Percentiles rank a stretch among this genome's conserved stretches.
phyloP scores from a whole-genome alignment of 441 rosid species.

The Theobroma grandiflorum region DNA sequence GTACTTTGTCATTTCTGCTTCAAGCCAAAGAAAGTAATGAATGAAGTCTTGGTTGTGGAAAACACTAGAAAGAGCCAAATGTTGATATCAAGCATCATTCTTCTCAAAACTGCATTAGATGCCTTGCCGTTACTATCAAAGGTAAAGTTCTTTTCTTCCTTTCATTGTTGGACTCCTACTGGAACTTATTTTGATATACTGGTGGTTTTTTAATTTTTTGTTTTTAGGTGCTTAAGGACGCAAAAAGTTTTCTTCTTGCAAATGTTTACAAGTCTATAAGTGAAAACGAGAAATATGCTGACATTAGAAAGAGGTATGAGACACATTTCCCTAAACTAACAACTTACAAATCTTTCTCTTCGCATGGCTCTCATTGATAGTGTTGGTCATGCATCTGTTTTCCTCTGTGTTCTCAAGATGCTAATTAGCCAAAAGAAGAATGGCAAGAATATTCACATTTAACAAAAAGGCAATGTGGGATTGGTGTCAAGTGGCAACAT shows the following conservation, averaged over 20 bases:
- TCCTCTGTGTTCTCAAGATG: not conserved
- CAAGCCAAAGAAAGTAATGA: conserved; percentile 87
- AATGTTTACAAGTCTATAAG: conserved; percentile 80
- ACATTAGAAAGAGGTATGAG: conserved; percentile 81
- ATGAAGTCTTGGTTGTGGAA: conserved; percentile 66
- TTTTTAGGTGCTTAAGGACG: conserved; percentile 83
- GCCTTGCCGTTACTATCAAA: conserved; percentile 90
- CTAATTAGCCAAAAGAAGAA: conserved; percentile 16
- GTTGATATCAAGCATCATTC: conserved; percentile 89
- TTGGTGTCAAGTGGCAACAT: conserved; percentile 5
- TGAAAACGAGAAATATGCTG: conserved; percentile 80
- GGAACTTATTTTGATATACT: conserved; percentile 20
- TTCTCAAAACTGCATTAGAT: conserved; percentile 96
- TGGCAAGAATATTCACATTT: not conserved
- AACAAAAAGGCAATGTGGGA: conserved; percentile 5
- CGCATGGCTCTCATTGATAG: not conserved
- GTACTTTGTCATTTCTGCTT: conserved; percentile 99
- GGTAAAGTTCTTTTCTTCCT: conserved; percentile 47
- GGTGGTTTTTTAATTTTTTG: conserved; percentile 36
- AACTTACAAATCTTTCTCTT: conserved; percentile 24
- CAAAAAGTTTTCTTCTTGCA: conserved; percentile 86
- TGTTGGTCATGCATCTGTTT: conserved; percentile 4
- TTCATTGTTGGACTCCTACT: conserved; percentile 1
- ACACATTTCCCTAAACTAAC: conserved; percentile 30
- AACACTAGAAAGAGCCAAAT: conserved; percentile 88